Conservation (phyloP, 2,329 filamentous ascomycete species). For the Endoconidiophora polonica region DNA sequence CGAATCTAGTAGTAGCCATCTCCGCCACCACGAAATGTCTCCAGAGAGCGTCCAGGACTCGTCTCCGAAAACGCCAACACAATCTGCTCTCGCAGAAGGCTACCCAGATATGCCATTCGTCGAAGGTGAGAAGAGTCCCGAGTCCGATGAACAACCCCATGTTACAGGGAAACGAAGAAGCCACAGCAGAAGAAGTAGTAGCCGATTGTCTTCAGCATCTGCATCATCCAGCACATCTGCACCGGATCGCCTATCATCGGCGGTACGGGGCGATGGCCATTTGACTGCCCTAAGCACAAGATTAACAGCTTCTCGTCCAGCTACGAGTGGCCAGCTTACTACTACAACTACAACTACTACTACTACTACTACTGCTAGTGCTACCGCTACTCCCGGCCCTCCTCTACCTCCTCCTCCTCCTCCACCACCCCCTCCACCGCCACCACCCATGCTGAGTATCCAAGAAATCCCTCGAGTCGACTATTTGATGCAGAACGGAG, state of each 20-base stretch:
- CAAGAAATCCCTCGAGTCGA: conserved; percentile 70
- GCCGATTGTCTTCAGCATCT: conserved; percentile 5
- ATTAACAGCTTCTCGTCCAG: conserved; percentile 24
- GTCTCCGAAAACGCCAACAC: conserved; percentile 45
- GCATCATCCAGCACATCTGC: background rate
- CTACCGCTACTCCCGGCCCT: conserved; percentile 12
- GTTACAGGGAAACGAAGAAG: no score
- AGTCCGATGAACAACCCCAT: background rate
- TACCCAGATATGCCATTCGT: conserved; percentile 7
- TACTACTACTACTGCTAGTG: conserved; percentile 15
- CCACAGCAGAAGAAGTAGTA: background rate
- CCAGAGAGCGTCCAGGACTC: conserved; percentile 35
- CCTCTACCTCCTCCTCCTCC: conserved; percentile 25
- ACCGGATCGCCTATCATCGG: background rate
- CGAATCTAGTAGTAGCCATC: conserved; percentile 28
- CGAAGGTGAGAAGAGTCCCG: conserved; percentile 13
- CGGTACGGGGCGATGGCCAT: conserved; percentile 5
- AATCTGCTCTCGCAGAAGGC: conserved; percentile 27
- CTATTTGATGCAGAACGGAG: conserved; percentile 80
- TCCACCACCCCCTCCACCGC: conserved; percentile 45
- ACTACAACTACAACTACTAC: conserved; percentile 17
- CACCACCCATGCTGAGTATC: conserved; percentile 56
- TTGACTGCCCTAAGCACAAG: conserved; percentile 21
- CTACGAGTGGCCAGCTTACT: conserved; percentile 28
- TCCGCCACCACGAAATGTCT: conserved; percentile 18